Percentiles rank a stretch among this genome's conserved stretches.
Conservation (phyloP, 1,284 basidiomycete species). For the Somion occarium region DNA sequence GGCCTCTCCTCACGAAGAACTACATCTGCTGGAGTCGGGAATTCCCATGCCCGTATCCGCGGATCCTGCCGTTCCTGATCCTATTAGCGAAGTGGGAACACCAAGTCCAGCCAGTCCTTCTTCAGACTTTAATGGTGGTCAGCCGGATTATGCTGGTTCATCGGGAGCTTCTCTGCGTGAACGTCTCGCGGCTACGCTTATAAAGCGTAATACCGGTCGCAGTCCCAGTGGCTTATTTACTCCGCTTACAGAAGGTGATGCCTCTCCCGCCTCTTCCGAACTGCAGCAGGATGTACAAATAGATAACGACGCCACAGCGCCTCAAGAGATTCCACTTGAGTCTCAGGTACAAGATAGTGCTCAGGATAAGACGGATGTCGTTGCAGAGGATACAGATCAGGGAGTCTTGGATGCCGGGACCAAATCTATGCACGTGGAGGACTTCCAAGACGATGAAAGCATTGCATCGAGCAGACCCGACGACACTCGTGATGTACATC, state of each 20-base stretch:
- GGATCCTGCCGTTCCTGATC: conserved; percentile 37
- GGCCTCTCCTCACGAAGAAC: conserved; percentile 1
- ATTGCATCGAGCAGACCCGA: too few species aligned
- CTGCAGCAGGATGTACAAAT: neutral
- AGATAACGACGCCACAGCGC: neutral
- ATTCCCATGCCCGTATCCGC: conserved; percentile 39
- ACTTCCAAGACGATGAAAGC: too few species aligned
- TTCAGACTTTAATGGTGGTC: neutral
- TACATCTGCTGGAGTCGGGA: conserved; percentile 13
- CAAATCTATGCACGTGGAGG: too few species aligned
- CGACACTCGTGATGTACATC: too few species aligned
- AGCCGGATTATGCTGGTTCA: neutral
- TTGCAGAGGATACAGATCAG: neutral
- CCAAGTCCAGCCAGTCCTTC: conserved; percentile 15
- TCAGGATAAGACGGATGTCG: neutral
- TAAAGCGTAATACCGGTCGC: conserved; percentile 9
- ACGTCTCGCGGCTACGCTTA: neutral
- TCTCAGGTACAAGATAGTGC: neutral
- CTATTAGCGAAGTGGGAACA: conserved; percentile 24
- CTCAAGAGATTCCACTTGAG: too few species aligned
- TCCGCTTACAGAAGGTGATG: conserved; percentile 20
- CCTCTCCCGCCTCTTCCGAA: conserved; percentile 16
- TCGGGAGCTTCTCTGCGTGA: neutral
- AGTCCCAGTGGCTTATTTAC: conserved; percentile 28
- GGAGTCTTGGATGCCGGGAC: too few species aligned